phyloP scores from a whole-genome alignment of 257 asterid species.

The Gentiana macrophylla region DNA sequence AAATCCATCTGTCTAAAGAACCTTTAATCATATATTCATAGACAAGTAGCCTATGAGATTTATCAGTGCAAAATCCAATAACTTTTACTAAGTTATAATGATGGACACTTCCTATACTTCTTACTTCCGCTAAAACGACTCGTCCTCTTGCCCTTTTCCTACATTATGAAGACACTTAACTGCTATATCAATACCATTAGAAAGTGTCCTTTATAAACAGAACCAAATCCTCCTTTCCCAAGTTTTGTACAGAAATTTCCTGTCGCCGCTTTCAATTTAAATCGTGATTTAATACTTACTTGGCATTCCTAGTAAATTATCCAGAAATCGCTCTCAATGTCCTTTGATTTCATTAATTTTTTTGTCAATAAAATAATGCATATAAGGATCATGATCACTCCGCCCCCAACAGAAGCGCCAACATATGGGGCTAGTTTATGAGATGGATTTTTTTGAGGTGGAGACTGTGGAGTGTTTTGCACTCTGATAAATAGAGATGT shows the following conservation, averaged over 20 bases:
- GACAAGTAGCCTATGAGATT: constrained; percentile 34
- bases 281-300: constrained; percentile 14
- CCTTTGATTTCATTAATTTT: background rate
- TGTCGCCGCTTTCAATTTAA: constrained; percentile 8
- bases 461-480: constrained; percentile 7
- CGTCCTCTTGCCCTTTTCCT: background rate
- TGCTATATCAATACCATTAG: constrained; percentile 11
- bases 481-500: constrained; percentile 11
- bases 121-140: constrained; percentile 16
- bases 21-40: constrained; percentile 51
- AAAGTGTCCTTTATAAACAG: constrained; percentile 11
- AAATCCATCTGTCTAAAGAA: constrained; percentile 29
- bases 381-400: background rate
- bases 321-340: constrained; percentile 3
- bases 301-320: constrained; percentile 18
- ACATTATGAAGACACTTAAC: constrained; percentile 11
- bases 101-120: constrained; percentile 15
- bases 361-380: background rate
- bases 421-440: background rate
- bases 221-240: constrained; percentile 20
- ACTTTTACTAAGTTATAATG: constrained; percentile 41
- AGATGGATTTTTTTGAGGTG: background rate
- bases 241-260: constrained; percentile 15
- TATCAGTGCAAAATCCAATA: constrained; percentile 38
- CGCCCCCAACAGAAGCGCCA: background rate